Conservation (phyloP, 108 stramenopile genomes). For the Chaetoceros muelleri region DNA sequence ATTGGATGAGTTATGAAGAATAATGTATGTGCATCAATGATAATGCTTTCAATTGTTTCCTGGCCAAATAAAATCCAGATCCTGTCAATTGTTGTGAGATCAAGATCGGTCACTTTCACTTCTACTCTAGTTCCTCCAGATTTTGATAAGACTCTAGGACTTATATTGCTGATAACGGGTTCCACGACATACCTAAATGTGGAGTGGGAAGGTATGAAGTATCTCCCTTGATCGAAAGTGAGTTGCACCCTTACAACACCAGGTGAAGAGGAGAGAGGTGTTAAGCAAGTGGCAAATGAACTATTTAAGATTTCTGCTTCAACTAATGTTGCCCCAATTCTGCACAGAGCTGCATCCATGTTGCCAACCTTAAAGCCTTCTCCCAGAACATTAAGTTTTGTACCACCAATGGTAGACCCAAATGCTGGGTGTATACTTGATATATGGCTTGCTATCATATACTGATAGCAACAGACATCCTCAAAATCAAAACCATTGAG, state of each 20-base stretch:
- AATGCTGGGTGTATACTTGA: not conserved
- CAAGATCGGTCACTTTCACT: not conserved
- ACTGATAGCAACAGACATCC: not conserved
- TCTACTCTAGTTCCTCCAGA: not conserved
- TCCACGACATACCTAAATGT: not conserved
- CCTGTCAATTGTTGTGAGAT: not conserved
- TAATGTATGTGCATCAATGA: not conserved
- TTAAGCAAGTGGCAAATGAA: not conserved
- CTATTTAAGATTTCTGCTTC: not conserved
- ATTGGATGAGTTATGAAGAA: not conserved
- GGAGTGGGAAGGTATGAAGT: not conserved
- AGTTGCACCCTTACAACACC: not conserved
- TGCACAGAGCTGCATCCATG: not conserved
- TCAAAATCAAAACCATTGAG: not conserved
- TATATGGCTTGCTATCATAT: not conserved
- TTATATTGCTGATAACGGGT: not conserved
- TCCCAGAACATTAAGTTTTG: not conserved
- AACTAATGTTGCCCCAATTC: not conserved
- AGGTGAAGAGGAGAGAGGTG: not conserved
- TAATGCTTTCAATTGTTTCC: not conserved
- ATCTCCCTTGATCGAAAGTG: not conserved
- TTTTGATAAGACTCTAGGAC: not conserved
- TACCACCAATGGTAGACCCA: not conserved
- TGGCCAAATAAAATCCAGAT: no score
- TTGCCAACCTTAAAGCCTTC: not conserved